phyloP scores from a whole-genome alignment of 169 alveolate species.

The Plasmodium inui region DNA sequence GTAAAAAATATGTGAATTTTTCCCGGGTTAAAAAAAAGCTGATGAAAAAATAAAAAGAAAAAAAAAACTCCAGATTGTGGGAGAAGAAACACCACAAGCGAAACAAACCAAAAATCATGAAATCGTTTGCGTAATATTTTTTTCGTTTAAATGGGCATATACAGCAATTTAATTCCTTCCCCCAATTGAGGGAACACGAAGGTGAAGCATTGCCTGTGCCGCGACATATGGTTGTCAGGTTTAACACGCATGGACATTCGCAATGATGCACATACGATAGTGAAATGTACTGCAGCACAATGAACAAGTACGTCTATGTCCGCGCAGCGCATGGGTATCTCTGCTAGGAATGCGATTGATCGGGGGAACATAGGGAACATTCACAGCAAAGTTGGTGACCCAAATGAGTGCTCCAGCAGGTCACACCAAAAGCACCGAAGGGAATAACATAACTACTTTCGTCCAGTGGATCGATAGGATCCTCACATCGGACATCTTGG shows the following conservation, averaged over 20 bases:
- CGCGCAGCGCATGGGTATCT: background rate
- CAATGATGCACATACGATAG: background rate
- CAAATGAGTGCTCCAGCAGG: background rate
- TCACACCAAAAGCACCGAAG: background rate
- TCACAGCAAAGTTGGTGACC: background rate
- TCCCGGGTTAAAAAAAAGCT: background rate
- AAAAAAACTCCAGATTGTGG: background rate
- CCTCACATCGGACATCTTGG: background rate
- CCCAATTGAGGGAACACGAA: background rate
- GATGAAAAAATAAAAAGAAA: no score
- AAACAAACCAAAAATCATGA: background rate
- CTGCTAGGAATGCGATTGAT: background rate
- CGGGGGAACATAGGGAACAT: background rate
- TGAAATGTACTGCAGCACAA: background rate
- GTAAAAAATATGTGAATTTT: background rate
- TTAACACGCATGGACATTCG: background rate
- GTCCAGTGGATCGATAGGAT: slow-evolving; percentile 37
- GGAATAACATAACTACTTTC: slow-evolving; percentile 2
- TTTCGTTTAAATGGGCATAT: background rate
- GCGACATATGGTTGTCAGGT: background rate
- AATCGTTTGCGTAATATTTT: background rate
- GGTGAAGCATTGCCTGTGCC: background rate
- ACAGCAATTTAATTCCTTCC: background rate
- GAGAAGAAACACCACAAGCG: background rate
- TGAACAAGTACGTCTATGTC: background rate